These are phyloP conservation scores for Yamadazyma phyllophila DNA, from an alignment of 805 yeast genomes.

Conservation along the genomic window DNA sequence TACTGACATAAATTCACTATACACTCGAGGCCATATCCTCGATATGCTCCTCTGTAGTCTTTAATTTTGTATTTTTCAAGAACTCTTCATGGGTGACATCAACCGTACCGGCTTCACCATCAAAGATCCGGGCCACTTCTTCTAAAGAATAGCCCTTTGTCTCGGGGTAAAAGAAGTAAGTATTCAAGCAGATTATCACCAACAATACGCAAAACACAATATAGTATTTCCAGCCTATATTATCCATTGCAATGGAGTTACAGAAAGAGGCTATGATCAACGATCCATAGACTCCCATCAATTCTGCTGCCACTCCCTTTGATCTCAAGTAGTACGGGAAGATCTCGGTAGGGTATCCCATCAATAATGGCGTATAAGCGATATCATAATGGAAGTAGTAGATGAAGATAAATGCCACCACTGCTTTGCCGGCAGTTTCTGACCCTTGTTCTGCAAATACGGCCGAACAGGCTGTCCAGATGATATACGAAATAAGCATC, in stretches of 20 bases:
- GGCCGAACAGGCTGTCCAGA: slow-evolving; percentile 27
- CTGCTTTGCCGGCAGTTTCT: slow-evolving; percentile 12
- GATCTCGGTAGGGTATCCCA: slow-evolving; percentile 17
- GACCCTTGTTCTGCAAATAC: slow-evolving; percentile 16
- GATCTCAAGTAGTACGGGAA: slow-evolving; percentile 15
- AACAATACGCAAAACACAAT: slow-evolving; percentile 28
- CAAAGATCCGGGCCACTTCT: slow-evolving; percentile 32
- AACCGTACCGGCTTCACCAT: slow-evolving; percentile 1
- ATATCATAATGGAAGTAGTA: slow-evolving; percentile 16
- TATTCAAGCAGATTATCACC: slow-evolving; percentile 25
- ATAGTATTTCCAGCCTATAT: slow-evolving; percentile 20
- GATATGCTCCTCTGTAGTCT: slow-evolving; percentile 1
- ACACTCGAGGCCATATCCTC: slow-evolving; percentile 2
- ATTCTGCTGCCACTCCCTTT: slow-evolving; percentile 17
- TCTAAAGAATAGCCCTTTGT: slow-evolving; percentile 33
- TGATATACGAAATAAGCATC: slow-evolving; percentile 23
- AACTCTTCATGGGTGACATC: background rate
- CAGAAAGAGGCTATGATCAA: slow-evolving; percentile 16
- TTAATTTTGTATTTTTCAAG: background rate
- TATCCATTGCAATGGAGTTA: slow-evolving; percentile 18
- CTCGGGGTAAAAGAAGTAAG: slow-evolving; percentile 26
- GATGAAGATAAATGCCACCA: slow-evolving; percentile 17
- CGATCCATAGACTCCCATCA: slow-evolving; percentile 22
- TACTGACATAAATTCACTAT: background rate
- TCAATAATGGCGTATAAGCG: slow-evolving; percentile 15